Conservation (phyloP, 306 rosid genomes). For the Lupinus albus region DNA sequence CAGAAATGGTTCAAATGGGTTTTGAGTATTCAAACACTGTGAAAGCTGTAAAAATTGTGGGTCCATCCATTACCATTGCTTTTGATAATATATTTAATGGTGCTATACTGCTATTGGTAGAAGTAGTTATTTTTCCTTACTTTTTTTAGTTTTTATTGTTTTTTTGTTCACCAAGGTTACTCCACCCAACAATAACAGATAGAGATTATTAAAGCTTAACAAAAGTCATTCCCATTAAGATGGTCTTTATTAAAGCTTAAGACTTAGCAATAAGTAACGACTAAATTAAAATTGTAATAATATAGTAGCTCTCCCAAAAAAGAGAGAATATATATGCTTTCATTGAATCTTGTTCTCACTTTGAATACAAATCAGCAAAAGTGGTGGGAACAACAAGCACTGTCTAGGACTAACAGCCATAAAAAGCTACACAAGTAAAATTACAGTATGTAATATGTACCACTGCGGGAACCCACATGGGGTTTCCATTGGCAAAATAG, state of each 20-base stretch:
- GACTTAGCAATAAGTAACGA: neutral
- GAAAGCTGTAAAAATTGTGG: slow-evolving; percentile 57
- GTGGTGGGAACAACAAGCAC: slow-evolving; percentile 44
- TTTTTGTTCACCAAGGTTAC: too few species aligned
- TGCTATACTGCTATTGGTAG: slow-evolving; percentile 25
- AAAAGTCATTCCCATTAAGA: too few species aligned
- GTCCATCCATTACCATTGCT: slow-evolving; percentile 54
- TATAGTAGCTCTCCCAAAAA: slow-evolving; percentile 11
- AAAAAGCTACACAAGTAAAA: slow-evolving; percentile 48
- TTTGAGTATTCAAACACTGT: slow-evolving; percentile 48
- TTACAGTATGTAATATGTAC: slow-evolving; percentile 44
- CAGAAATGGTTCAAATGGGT: slow-evolving; percentile 70
- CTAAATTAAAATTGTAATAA: neutral
- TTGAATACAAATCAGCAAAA: slow-evolving; percentile 51
- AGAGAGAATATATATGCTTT: slow-evolving; percentile 39
- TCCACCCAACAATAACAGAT: too few species aligned
- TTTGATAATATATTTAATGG: slow-evolving; percentile 55
- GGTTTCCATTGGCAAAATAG: slow-evolving; percentile 44
- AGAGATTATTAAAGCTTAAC: too few species aligned
- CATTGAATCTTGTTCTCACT: slow-evolving; percentile 37
- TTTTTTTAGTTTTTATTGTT: too few species aligned
- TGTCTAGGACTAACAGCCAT: slow-evolving; percentile 41
- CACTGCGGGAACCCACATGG: slow-evolving; percentile 48
- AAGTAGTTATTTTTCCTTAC: slow-evolving; percentile 25
- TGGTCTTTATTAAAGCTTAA: too few species aligned